Conservation (phyloP, 371 early-diverging fungal genomes). For the Batkoa obscura region DNA sequence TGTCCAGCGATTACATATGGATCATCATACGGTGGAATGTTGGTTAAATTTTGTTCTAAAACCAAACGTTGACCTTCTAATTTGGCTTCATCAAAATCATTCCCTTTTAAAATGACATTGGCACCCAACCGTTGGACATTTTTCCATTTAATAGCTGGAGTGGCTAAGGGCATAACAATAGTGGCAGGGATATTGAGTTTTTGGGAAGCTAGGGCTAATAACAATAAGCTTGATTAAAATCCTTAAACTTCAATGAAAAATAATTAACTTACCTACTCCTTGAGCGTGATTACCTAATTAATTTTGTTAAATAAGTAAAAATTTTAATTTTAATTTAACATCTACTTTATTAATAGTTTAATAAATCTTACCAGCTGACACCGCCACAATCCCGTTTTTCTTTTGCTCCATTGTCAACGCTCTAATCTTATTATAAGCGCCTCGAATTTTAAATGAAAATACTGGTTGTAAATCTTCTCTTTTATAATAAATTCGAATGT, state of each 20-base stretch:
- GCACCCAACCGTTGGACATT: conserved; percentile 86
- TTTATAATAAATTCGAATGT: conserved; percentile 59
- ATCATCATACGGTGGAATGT: conserved; percentile 94
- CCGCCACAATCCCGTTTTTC: conserved; percentile 75
- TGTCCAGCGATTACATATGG: conserved; percentile 97
- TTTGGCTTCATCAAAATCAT: conserved; percentile 89
- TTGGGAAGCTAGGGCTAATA: conserved; percentile 69
- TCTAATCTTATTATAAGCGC: conserved; percentile 83
- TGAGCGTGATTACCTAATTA: conserved; percentile 76
- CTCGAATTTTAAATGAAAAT: conserved; percentile 92
- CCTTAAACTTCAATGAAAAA: not conserved
- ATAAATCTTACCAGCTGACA: conserved; percentile 53
- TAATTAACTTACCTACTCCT: conserved; percentile 31
- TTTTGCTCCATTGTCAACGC: conserved; percentile 60
- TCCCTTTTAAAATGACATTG: conserved; percentile 64
- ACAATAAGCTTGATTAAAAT: not conserved
- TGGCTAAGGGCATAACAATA: conserved; percentile 83
- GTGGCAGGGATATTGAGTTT: conserved; percentile 79
- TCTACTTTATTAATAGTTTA: not conserved
- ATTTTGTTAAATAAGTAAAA: not conserved
- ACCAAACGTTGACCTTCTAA: conserved; percentile 52
- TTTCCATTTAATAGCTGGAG: conserved; percentile 59
- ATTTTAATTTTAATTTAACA: not conserved
- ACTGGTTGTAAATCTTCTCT: conserved; percentile 93
- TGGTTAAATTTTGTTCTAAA: conserved; percentile 44